These are phyloP conservation scores for Musa itinerans DNA, from an alignment of 176 grass and related monocot genomes.

Conservation along the genomic window DNA sequence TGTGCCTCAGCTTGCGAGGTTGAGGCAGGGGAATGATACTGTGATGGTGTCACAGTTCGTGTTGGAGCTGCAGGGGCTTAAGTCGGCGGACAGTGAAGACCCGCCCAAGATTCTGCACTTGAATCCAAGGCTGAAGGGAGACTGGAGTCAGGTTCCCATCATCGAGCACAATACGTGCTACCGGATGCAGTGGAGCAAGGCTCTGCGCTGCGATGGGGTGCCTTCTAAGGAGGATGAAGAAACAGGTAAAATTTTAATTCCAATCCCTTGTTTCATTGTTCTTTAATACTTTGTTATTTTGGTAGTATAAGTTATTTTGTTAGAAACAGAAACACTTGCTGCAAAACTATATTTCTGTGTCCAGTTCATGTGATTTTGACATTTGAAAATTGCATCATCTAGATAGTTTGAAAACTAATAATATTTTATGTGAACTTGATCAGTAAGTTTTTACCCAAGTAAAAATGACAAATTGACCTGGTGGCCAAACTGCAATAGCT, in stretches of 20 bases:
- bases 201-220: slow-evolving; percentile 64
- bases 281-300: neutral
- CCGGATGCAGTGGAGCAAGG: slow-evolving; percentile 84
- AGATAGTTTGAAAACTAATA: no score
- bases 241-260: slow-evolving; percentile 28
- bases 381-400: neutral
- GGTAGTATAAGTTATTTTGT: neutral
- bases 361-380: neutral
- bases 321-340: neutral
- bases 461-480: no score
- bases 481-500: no score
- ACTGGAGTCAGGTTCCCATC: slow-evolving; percentile 70
- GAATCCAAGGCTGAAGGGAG: slow-evolving; percentile 70
- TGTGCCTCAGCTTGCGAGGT: slow-evolving; percentile 45
- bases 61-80: slow-evolving; percentile 65
- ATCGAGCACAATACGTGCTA: slow-evolving; percentile 94
- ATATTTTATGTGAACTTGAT: no score
- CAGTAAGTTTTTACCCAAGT: no score
- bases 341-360: neutral
- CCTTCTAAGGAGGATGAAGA: slow-evolving; percentile 37
- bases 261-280: neutral
- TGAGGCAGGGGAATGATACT: slow-evolving; percentile 41
- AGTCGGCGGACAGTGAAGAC: slow-evolving; percentile 59
- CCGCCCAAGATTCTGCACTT: slow-evolving; percentile 90
- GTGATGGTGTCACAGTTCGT: slow-evolving; percentile 91